A percentile compares a stretch with the other conserved stretches of the same genome.
phyloP scores from a whole-genome alignment of 306 rosid genomes.

The Lagenaria siceraria region DNA sequence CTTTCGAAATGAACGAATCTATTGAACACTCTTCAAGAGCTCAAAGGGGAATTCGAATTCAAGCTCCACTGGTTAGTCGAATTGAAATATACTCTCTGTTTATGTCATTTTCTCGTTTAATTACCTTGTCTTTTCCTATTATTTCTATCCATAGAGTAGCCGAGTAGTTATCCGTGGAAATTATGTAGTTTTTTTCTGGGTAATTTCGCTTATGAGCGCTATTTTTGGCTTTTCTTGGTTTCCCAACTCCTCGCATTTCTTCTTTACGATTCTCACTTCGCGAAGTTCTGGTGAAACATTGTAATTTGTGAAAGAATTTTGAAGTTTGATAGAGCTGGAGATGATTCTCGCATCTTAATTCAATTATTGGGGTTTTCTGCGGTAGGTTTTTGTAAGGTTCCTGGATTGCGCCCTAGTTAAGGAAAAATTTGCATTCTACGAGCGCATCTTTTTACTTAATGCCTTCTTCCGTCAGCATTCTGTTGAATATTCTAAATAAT shows the following conservation, averaged over 20 bases:
- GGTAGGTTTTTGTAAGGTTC: background rate
- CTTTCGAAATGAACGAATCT: conserved; percentile 48
- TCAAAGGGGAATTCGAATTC: conserved; percentile 68
- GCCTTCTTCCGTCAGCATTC: background rate
- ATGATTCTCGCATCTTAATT: background rate
- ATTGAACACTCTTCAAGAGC: conserved; percentile 53
- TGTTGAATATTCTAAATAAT: background rate
- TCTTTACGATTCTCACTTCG: background rate
- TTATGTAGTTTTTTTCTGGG: conserved; percentile 1
- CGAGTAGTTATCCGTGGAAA: background rate
- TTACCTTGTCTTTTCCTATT: background rate
- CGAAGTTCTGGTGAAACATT: background rate
- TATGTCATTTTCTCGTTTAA: background rate
- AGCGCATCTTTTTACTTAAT: background rate
- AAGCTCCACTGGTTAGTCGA: conserved; percentile 85
- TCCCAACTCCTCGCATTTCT: background rate
- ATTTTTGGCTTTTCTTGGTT: background rate
- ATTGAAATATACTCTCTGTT: background rate
- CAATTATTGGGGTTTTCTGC: background rate
- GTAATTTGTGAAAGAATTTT: background rate
- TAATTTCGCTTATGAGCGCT: background rate
- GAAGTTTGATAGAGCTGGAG: background rate
- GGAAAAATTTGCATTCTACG: background rate
- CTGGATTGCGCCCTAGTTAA: background rate
- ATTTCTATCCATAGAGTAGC: background rate